Conservation (phyloP, 2,329 filamentous ascomycete genomes). For the Penicillium sp. region DNA sequence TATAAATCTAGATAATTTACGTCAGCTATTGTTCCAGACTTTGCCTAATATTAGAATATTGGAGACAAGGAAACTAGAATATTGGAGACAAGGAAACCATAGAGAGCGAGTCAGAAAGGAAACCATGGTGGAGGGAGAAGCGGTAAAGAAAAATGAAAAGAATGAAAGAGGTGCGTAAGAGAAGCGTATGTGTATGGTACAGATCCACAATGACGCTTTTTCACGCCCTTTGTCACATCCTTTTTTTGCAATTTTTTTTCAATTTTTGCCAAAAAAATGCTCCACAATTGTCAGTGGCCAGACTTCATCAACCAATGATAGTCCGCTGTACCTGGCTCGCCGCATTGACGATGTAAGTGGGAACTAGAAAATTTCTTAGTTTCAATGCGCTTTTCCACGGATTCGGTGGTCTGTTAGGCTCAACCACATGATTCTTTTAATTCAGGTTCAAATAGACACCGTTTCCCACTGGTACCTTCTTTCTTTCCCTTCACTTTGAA, state of each 20-base stretch:
- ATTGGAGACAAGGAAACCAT: too few relatives aligned
- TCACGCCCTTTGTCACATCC: constrained; percentile 3
- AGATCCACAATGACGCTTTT: constrained; percentile 29
- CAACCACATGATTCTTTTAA: constrained; percentile 22
- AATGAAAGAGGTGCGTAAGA: neutral
- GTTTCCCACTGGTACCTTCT: constrained; percentile 18
- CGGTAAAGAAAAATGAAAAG: neutral
- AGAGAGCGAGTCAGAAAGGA: too few relatives aligned
- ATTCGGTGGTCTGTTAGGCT: constrained; percentile 19
- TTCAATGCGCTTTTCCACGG: constrained; percentile 20
- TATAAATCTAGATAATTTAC: neutral
- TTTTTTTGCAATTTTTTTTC: neutral
- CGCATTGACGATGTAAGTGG: constrained; percentile 24
- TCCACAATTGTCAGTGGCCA: constrained; percentile 21
- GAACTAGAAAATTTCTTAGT: constrained; percentile 25
- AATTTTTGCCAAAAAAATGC: neutral
- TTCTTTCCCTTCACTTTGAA: constrained; percentile 8
- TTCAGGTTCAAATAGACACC: constrained; percentile 23
- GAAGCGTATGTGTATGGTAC: constrained; percentile 14
- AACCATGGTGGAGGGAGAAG: neutral
- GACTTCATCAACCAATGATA: constrained; percentile 16
- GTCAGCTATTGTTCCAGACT: neutral
- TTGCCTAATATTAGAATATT: neutral
- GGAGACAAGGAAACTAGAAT: too few relatives aligned
- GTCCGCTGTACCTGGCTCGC: constrained; percentile 16